Evolutionary conservation across 2,329 filamentous ascomycete genomes (phyloP), one percentile per base, ranked within the genome.

Genomic region (Pseudovirgaria hyperparasitica): DNA sequence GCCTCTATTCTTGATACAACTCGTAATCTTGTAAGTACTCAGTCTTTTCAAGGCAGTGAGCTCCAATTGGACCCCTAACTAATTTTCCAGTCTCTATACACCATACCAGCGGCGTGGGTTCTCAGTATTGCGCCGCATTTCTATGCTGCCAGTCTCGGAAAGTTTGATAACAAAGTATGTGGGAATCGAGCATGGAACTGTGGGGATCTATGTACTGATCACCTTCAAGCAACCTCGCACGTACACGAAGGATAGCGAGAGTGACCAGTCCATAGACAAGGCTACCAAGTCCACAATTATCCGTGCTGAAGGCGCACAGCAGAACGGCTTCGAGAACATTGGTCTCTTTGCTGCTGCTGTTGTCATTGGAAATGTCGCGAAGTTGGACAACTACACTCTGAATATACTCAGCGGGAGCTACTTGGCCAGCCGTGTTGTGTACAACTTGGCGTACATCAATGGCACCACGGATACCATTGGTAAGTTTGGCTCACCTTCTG

Each of bases 321-420:
- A 50, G 13, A 65, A 65, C 35, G 42, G 50, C 13, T 37, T 63
- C 27, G 62, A 65, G 41, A 62, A 55, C 27, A 45, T 61, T 35
- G 55, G 59, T 2, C 30, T 63, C 5, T 63, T 62, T 34, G 41
- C 58, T 11, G 55, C 57, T 0, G 55, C 59, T 2, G 43, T 64
- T 4, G 34, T 63, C 12, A 46, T 52, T 4, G 60, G 53, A 1
- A 50, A 60, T 23, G 36, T 59, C 22, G 60, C 54, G 25, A 34
- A 42, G 9, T 22, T 27, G 22, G 30, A 20, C 6, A 19, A 5
- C 13, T 1, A 17, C 4, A 42, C 39, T 9, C 19, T 47, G 38
- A 48, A 48, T 28, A 16, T 19, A 11, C 31, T 30, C 3, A 22
- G 28, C 4, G 42, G 35, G 19, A 25, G 23, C 1, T 45, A 39